Evolutionary conservation across 1,284 basidiomycete species (phyloP), one percentile per base, ranked within the genome.

Genomic region (Peniophora sp.): DNA sequence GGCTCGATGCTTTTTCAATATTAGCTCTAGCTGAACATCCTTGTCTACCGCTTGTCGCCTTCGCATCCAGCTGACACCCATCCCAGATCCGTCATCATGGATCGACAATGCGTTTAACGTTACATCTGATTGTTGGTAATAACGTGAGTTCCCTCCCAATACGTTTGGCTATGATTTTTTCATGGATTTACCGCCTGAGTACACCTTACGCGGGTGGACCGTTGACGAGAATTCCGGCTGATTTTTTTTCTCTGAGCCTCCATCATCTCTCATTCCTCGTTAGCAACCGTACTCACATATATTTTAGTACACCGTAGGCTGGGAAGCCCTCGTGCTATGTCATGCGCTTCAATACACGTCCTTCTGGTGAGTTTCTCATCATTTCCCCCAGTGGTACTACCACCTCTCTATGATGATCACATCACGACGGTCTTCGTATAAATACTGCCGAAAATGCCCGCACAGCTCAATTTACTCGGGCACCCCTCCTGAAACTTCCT

Each of bases 361-460:
- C n/a, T n/a, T n/a, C n/a, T n/a, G n/a, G n/a, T n/a, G n/a, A n/a
- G n/a, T n/a, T n/a, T n/a, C n/a, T n/a, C n/a, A n/a, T n/a, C n/a
- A n/a, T n/a, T n/a, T n/a, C n/a, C n/a, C n/a, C n/a, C n/a, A n/a
- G n/a, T n/a, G n/a, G n/a, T n/a, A 32, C 12, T 32, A 36, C 25
- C 12, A 47, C 49, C 39, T 45, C 58, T 52, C 2, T 24, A 75
- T 78, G 77, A 79, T 81, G 78, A 60, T 69, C 59, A 41, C 68
- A 82, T 81, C 85, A 89, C 87, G 87, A 89, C 86, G 86, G 86
- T 89, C 86, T 89, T 84, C 86, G 86, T 89, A 89, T 60, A 55
- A 69, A 64, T 58, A 53, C 69, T 88, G 85, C 83, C 86, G 86
- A 89, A 89, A 85, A 62, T 79, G 87, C 87, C 87, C 86, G 86